Evolutionary conservation across 441 rosid genomes (phyloP), one percentile per base, ranked within the genome.

Genomic region (Omphalea diandra): DNA sequence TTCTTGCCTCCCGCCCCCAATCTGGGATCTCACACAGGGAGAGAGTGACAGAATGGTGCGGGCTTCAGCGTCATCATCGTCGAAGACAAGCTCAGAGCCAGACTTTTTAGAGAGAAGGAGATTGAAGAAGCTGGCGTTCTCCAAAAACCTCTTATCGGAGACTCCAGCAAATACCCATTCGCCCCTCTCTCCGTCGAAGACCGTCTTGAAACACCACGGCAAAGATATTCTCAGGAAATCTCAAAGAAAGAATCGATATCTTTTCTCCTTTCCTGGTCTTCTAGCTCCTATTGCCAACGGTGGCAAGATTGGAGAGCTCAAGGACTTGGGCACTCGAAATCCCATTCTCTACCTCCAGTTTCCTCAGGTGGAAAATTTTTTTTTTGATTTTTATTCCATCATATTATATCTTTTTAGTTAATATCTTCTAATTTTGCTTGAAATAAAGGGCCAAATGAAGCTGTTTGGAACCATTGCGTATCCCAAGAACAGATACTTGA

Each of bases 241-340:
- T 3, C 95, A 87, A 70, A 81, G 98, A 65, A 94, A 87, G 85
- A 94, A 87, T 68, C 89, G 95, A 0, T 94, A 80, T 68, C 90
- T 90, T 65, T 91, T 90, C 83, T 91, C 98, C 15, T 88, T 94
- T 71, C 97, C 98, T 0, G 97, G 96, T 18, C 97, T 91, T 14
- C 78, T 94, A 18, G 95, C 89, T 40, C 98, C 97, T 1, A 27
- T 82, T 63, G 78, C 70, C 11, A 46, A 80, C 41, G 95, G 88
- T 46, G 97, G 97, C 54, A 86, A 85, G 78, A 90, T 94, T 71
- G 97, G 98, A 57, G 97, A 94, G 70, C 93, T 91, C 75, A 85
- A 86, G 76, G 82, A 88, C 43, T 70, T 94, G 67, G 89, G 91
- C 50, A 81, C 94, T 67, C 87, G 88, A 77, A 94, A 90, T 81